Base-by-base conservation (phyloP, 2,329 filamentous ascomycete genomes). In the Orbilia ellipsospora region DNA sequence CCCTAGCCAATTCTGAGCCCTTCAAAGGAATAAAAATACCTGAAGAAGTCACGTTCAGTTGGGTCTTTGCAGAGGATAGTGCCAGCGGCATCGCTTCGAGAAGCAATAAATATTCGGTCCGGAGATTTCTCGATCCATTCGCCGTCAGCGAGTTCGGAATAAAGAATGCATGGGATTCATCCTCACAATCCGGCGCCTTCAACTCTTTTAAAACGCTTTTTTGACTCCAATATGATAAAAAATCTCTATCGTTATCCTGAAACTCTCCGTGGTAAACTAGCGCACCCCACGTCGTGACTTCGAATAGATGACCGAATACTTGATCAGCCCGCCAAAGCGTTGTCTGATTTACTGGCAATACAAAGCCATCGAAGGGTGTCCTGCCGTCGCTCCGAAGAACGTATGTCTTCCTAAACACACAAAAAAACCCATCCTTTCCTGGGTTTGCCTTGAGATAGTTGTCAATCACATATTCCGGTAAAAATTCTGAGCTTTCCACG, bases 401-500 rank as follows among this genome's bases (percentile, higher is more conserved):
- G 16, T 67, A 67, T 2, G 54, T 59, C n/a, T 59, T 67, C 10
- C 28, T 51, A n/a, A 59, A 67, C n/a, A 67, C 45, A 52, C 64
- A 67, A n/a, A 67, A 67, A 26, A 67, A 67, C 2, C 64, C 64
- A 3, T 67, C 20, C 26, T 59, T 50, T 8, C 18, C 64, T 8
- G 64, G 56, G n/a, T 68, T 54, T 3, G 44, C 54, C 20, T 54
- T 60, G 48, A 68, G 13, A 52, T 57, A 68, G 36, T 61, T 68
- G 50, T 68, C 64, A 4, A 61, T 50, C 1, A 68, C 64, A n/a
- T 61, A 61, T 45, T 68, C 64, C 1, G 64, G 64, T 6, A 68
- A 10, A 15, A 68, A 68, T 23, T 60, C 48, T 4, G 44, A 15
- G 45, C 64, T 68, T 55, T 68, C 64, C 1, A 61, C 16, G 1